These are phyloP conservation scores for Auriscalpium orientale DNA, from an alignment of 768 basidiomycete genomes.

Conservation along the genomic window DNA sequence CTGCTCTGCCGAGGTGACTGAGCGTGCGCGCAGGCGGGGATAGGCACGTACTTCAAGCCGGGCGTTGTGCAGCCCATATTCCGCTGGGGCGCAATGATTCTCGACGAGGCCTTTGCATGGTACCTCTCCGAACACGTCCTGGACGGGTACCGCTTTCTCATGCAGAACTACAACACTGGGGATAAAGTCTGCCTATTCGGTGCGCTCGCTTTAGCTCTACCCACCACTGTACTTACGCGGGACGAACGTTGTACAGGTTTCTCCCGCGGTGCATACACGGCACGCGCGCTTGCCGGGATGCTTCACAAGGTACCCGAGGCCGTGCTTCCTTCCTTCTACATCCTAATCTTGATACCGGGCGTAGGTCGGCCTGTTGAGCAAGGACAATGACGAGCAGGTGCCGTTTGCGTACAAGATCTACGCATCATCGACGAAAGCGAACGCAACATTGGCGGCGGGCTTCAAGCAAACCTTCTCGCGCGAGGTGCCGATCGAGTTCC, in stretches of 20 bases:
- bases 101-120: constrained; percentile 73
- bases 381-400: constrained; percentile 61
- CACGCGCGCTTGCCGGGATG: constrained; percentile 69
- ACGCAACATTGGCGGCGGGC: constrained; percentile 43
- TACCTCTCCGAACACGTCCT: constrained; percentile 66
- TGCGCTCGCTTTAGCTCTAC: constrained; percentile 23
- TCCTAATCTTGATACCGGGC: neutral
- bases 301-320: constrained; percentile 46
- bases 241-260: constrained; percentile 42
- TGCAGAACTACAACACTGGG: constrained; percentile 68
- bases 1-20: neutral
- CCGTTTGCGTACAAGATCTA: constrained; percentile 73
- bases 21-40: constrained; percentile 29
- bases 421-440: constrained; percentile 39
- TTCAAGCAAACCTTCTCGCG: constrained; percentile 71
- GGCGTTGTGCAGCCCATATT: constrained; percentile 61
- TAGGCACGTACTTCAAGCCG: constrained; percentile 48
- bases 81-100: constrained; percentile 46
- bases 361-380: constrained; percentile 65
- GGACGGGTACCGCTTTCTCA: constrained; percentile 70
- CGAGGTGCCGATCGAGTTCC: constrained; percentile 63
- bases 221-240: constrained; percentile 4
- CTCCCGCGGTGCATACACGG: constrained; percentile 62
- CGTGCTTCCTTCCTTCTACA: neutral
- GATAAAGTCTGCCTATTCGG: constrained; percentile 74